Evolutionary conservation across 2,329 filamentous ascomycete species (phyloP).

Genomic region (Sarocladium brachiariae): DNA sequence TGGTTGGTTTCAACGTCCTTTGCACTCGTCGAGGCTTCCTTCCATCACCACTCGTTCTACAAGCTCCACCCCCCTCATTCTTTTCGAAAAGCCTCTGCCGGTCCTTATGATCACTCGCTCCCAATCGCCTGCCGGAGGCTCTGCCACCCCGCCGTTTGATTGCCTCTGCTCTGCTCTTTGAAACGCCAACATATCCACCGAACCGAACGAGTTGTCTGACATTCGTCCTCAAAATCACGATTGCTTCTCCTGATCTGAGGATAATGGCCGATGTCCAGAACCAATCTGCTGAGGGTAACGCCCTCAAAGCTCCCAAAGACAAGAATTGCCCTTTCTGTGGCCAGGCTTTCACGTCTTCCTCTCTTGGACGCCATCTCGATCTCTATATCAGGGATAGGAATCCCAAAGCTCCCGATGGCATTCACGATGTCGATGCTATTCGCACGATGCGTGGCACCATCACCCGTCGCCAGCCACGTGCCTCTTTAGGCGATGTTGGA

Average conservation of each 20-base stretch:
- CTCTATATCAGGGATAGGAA: constrained; percentile 93
- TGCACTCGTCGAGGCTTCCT: not conserved
- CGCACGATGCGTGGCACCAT: constrained; percentile 75
- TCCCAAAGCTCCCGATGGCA: constrained; percentile 75
- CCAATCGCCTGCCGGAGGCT: constrained; percentile 1
- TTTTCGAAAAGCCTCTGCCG: not conserved
- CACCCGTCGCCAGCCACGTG: constrained; percentile 75
- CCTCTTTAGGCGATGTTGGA: constrained; percentile 38
- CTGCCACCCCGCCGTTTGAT: not conserved
- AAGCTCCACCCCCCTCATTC: not conserved
- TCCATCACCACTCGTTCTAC: not conserved
- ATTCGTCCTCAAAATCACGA: too few species aligned
- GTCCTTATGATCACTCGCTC: constrained; percentile 7
- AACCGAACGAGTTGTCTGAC: not conserved
- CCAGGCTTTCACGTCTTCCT: constrained; percentile 88
- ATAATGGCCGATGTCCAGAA: constrained; percentile 26
- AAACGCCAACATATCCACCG: not conserved
- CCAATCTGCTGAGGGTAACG: constrained; percentile 30
- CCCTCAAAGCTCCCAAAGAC: constrained; percentile 58
- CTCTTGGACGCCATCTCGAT: constrained; percentile 86
- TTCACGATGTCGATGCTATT: constrained; percentile 89
- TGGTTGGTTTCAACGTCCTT: not conserved
- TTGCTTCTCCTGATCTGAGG: too few species aligned
- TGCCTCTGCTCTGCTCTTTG: not conserved
- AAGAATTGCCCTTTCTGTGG: constrained; percentile 82